A percentile compares a stretch with the other conserved stretches of the same genome.
phyloP scores from a whole-genome alignment of 129 eudicot genomes.

The Deinandra increscens region DNA sequence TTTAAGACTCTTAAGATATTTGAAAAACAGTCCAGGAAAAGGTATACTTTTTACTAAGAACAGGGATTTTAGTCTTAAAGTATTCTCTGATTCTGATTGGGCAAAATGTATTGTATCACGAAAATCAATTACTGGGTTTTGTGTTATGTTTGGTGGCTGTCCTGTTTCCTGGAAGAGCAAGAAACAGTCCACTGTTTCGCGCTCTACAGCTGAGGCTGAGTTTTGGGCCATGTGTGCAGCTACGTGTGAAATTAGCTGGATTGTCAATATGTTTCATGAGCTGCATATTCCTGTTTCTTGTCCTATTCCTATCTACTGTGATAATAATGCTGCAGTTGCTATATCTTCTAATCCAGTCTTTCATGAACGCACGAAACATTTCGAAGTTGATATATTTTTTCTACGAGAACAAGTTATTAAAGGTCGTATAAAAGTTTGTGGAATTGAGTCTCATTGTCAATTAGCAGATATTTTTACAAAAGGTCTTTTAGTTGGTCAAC shows the following conservation, averaged over 20 bases:
- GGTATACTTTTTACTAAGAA: neutral
- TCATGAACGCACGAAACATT: neutral
- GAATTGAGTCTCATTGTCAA: neutral
- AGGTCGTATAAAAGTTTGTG: neutral
- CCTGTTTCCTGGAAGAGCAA: neutral
- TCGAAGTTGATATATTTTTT: neutral
- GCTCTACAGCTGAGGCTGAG: neutral
- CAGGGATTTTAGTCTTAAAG: neutral
- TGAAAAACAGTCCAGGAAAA: neutral
- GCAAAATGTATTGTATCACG: neutral
- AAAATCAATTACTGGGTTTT: neutral
- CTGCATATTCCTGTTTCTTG: neutral
- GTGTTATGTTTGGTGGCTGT: neutral
- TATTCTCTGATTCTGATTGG: neutral
- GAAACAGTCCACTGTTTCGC: neutral
- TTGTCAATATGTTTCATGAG: neutral
- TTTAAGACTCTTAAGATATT: neutral
- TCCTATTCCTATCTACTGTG: neutral
- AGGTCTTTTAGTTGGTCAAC: neutral
- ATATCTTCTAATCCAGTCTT: neutral
- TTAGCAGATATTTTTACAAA: neutral
- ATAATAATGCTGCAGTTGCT: neutral
- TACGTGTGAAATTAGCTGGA: neutral
- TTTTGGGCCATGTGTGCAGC: neutral
- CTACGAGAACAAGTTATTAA: neutral